phyloP scores from a whole-genome alignment of 805 yeast species.

The Candida arabinofermentans region DNA sequence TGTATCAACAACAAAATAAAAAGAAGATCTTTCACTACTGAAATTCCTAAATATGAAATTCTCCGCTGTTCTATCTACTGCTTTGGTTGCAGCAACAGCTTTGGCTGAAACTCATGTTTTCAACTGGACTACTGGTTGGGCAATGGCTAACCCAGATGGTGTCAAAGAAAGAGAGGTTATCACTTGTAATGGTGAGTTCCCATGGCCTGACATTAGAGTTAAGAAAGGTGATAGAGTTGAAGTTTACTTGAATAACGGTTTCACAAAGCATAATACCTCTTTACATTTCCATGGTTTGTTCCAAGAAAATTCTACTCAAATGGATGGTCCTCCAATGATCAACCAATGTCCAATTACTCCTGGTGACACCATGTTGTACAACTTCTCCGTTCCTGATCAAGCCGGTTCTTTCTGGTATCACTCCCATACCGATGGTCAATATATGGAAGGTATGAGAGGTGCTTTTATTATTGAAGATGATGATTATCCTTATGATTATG shows the following conservation, averaged over 20 bases:
- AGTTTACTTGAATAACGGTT: slow-evolving; percentile 71
- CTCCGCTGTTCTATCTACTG: slow-evolving; percentile 10
- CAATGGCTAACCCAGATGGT: slow-evolving; percentile 57
- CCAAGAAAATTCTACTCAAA: slow-evolving; percentile 65
- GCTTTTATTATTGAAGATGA: slow-evolving; percentile 65
- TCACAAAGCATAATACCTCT: slow-evolving; percentile 63
- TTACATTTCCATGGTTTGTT: slow-evolving; percentile 94
- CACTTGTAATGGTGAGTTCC: slow-evolving; percentile 57
- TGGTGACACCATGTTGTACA: slow-evolving; percentile 65
- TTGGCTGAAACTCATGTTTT: slow-evolving; percentile 52
- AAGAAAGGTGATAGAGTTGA: slow-evolving; percentile 75
- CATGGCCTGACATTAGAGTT: slow-evolving; percentile 82
- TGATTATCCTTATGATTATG: slow-evolving; percentile 67
- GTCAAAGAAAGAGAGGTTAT: slow-evolving; percentile 38
- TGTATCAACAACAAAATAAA: too few relatives aligned
- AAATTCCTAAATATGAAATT: slow-evolving; percentile 13
- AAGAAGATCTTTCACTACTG: not conserved
- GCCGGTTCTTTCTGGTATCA: slow-evolving; percentile 97
- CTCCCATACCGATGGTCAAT: slow-evolving; percentile 86
- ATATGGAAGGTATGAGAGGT: slow-evolving; percentile 91
- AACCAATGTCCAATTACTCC: slow-evolving; percentile 93
- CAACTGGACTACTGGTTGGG: slow-evolving; percentile 67
- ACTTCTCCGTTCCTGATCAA: slow-evolving; percentile 81
- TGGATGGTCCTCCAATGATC: slow-evolving; percentile 90
- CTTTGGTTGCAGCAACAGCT: slow-evolving; percentile 17